Evolutionary conservation across 2,329 filamentous ascomycete species (phyloP), one percentile per base, ranked within the genome.

Genomic region (Pseudogymnoascus sp.): DNA sequence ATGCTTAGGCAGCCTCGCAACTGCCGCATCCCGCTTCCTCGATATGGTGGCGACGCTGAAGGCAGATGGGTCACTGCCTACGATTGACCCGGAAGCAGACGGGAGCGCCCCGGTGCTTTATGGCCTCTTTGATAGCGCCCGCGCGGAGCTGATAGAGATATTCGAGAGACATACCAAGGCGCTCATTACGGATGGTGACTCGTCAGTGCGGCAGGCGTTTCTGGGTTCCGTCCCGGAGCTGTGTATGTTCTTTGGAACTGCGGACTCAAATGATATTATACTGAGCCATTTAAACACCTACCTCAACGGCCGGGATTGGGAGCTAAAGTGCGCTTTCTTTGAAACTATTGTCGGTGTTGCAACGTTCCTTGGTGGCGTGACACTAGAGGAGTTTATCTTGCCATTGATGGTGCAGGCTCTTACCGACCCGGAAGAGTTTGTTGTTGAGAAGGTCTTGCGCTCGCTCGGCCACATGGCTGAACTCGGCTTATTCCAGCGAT

Each of bases 251-350:
- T 97, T 99, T 67, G 92, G 91, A 2, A 92, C 89, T 64, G 83
- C 87, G n/a, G 88, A 92, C 70, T 89, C 93, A 1, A 97, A 95
- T 72, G 94, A 99, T 71, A 90, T 99, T n/a, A 86, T 99, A 13
- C 78, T 99, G 21, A 96, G 92, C 33, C 94, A 99, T 75, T 79
- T 99, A 29, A 97, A 97, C 71, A 99, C 94, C 0, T 99, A 99
- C 69, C 77, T 99, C 7, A 99, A 99, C 67, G 94, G 97, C 69
- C 85, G 88, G 41, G 92, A 99, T 72, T 99, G 94, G 94, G 91
- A 91, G 72, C 77, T 99, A 33, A 97, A 96, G 73, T 97, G 92
- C 69, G 92, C 93, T 2, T 97, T 97, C 71, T 97, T 99, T 69
- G 92, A 96, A 70, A 90, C 92, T 0, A 91, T 97, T 26, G 90